Conservation (phyloP, 2,329 filamentous ascomycete genomes). For the Nigrospora oryzae region DNA sequence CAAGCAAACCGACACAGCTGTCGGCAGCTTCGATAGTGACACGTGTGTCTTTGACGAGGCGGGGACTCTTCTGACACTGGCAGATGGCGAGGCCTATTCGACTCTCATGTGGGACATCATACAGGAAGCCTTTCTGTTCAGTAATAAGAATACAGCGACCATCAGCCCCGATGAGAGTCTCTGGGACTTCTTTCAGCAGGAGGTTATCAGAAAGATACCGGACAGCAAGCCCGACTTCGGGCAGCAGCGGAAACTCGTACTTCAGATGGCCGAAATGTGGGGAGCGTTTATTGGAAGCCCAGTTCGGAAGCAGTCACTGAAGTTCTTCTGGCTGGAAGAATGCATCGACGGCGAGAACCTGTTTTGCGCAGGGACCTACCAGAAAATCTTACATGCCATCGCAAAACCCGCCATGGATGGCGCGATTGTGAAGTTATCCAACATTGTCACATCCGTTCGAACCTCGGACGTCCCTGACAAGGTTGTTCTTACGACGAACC, state of each 20-base stretch:
- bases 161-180: conserved; percentile 40
- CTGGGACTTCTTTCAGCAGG: conserved; percentile 42
- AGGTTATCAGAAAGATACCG: conserved; percentile 36
- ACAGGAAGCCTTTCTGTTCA: conserved; percentile 57
- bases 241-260: conserved; percentile 31
- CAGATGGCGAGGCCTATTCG: conserved; percentile 37
- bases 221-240: conserved; percentile 30
- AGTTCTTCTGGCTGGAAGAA: conserved; percentile 72
- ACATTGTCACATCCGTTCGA: conserved; percentile 36
- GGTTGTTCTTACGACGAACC: conserved; percentile 35
- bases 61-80: conserved; percentile 39
- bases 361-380: conserved; percentile 52
- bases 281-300: conserved; percentile 63
- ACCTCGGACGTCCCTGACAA: conserved; percentile 19
- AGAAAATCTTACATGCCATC: conserved; percentile 48
- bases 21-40: conserved; percentile 39
- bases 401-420: conserved; percentile 46
- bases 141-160: conserved; percentile 44
- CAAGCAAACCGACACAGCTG: conserved; percentile 45
- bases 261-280: conserved; percentile 56
- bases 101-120: conserved; percentile 60
- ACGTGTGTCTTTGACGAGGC: conserved; percentile 48
- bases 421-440: conserved; percentile 44
- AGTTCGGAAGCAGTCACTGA: conserved; percentile 57
- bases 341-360: conserved; percentile 64